Conservation (phyloP, 2,329 filamentous ascomycete genomes). For the Penicillium thymicola region DNA sequence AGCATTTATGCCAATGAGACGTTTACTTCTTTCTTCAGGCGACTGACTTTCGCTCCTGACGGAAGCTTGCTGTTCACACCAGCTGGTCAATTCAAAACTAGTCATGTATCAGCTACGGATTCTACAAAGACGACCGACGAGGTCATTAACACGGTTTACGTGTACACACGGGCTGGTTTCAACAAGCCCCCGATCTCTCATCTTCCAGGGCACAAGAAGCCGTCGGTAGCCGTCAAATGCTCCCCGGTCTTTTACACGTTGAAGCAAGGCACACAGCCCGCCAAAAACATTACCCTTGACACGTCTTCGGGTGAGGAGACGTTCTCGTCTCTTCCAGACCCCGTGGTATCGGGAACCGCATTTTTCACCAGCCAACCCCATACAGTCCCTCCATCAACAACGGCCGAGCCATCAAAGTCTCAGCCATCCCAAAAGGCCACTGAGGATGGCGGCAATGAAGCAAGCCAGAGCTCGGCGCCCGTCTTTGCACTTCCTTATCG, state of each 20-base stretch:
- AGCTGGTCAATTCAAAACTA: slow-evolving; percentile 88
- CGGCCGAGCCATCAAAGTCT: slow-evolving; percentile 51
- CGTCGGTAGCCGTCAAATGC: slow-evolving; percentile 91
- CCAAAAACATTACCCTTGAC: slow-evolving; percentile 90
- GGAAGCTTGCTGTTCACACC: slow-evolving; percentile 91
- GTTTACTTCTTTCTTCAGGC: slow-evolving; percentile 91
- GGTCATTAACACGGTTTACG: slow-evolving; percentile 94
- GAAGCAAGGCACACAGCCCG: slow-evolving; percentile 64
- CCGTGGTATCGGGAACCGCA: slow-evolving; percentile 60
- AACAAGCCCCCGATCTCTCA: slow-evolving; percentile 96
- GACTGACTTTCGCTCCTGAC: slow-evolving; percentile 91
- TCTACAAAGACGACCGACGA: slow-evolving; percentile 73
- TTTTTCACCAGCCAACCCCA: slow-evolving; percentile 44
- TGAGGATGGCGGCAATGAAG: slow-evolving; percentile 51
- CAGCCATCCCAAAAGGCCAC: slow-evolving; percentile 51
- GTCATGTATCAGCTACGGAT: slow-evolving; percentile 65
- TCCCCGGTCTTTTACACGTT: slow-evolving; percentile 86
- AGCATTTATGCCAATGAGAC: slow-evolving; percentile 96
- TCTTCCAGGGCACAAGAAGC: slow-evolving; percentile 95
- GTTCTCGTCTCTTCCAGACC: slow-evolving; percentile 79
- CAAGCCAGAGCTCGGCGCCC: slow-evolving; percentile 53
- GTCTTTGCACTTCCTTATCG: slow-evolving; percentile 86
- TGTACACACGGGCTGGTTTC: slow-evolving; percentile 92
- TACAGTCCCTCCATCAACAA: slow-evolving; percentile 72
- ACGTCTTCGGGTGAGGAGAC: slow-evolving; percentile 83